A percentile compares a stretch with the other conserved stretches of the same genome.
These are phyloP conservation scores for Trypanosomatidae sp. DNA, from an alignment of 208 protist species.

Conservation along the genomic window DNA sequence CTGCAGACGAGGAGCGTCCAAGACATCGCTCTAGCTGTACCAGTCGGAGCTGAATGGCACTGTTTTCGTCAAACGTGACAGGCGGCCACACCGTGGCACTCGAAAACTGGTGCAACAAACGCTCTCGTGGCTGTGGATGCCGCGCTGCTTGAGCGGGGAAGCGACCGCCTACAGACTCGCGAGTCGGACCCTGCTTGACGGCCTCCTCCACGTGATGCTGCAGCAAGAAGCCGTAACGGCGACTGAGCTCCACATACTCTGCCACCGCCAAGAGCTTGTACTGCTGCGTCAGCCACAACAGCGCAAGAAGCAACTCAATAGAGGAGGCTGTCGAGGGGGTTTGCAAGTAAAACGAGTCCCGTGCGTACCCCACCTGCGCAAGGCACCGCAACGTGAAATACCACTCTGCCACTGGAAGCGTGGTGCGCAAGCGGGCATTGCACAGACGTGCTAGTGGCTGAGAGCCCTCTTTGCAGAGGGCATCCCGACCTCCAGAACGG, in stretches of 20 bases:
- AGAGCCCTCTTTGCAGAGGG: neutral
- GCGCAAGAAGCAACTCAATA: conserved; percentile 64
- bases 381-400: conserved; percentile 54
- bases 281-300: conserved; percentile 79
- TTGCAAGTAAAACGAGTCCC: conserved; percentile 66
- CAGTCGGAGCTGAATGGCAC: conserved; percentile 41
- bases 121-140: conserved; percentile 13
- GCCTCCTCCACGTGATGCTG: conserved; percentile 17
- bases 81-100: conserved; percentile 61
- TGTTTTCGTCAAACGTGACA: conserved; percentile 56
- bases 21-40: conserved; percentile 45
- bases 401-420: conserved; percentile 46
- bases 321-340: conserved; percentile 44
- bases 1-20: neutral
- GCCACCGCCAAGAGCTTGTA: conserved; percentile 62
- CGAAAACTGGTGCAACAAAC: conserved; percentile 42
- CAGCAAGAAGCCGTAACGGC: conserved; percentile 57
- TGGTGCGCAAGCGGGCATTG: conserved; percentile 12
- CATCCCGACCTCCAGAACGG: neutral
- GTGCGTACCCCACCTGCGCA: conserved; percentile 58
- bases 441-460: conserved; percentile 6
- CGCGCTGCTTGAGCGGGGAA: no score
- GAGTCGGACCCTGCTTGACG: conserved; percentile 2
- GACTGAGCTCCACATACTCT: conserved; percentile 67
- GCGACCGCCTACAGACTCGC: neutral